Evolutionary conservation across 768 basidiomycete species (phyloP).

Genomic region (Suillus variegatus): DNA sequence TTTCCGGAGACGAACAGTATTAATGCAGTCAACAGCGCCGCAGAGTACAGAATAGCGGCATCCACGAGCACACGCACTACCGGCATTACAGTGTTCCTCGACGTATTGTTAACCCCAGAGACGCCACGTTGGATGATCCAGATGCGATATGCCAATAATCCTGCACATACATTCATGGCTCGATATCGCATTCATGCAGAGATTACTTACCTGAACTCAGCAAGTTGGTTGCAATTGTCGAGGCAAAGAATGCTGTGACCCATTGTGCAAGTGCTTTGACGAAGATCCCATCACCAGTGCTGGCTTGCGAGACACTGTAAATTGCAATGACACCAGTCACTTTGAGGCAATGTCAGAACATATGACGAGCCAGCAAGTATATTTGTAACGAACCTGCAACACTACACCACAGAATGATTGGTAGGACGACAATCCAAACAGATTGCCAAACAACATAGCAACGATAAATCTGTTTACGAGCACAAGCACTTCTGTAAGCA

Average conservation of each 20-base stretch:
- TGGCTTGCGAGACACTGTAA: slow-evolving; percentile 1
- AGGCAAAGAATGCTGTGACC: slow-evolving; percentile 11
- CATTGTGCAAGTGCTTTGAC: slow-evolving; percentile 1
- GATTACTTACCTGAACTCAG: slow-evolving; percentile 9
- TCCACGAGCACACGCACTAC: slow-evolving; percentile 11
- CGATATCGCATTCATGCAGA: no score
- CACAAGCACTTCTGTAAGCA: background rate
- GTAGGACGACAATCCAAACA: slow-evolving; percentile 11
- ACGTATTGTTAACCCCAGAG: background rate
- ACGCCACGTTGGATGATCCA: slow-evolving; percentile 6
- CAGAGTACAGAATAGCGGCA: slow-evolving; percentile 11
- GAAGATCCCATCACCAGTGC: background rate
- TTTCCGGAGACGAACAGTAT: slow-evolving; percentile 5
- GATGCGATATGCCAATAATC: slow-evolving; percentile 13
- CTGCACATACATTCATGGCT: background rate
- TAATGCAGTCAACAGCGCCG: slow-evolving; percentile 5
- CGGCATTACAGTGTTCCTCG: background rate
- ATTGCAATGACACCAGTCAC: background rate
- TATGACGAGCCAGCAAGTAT: background rate
- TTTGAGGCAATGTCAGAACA: background rate
- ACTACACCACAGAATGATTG: slow-evolving; percentile 9
- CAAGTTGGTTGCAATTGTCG: slow-evolving; percentile 11
- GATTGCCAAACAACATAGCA: slow-evolving; percentile 19
- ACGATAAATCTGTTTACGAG: slow-evolving; percentile 14
- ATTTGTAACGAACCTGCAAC: slow-evolving; percentile 8